Base-by-base conservation (phyloP, 2,329 filamentous ascomycete genomes). In the Erysiphe pulchra region DNA sequence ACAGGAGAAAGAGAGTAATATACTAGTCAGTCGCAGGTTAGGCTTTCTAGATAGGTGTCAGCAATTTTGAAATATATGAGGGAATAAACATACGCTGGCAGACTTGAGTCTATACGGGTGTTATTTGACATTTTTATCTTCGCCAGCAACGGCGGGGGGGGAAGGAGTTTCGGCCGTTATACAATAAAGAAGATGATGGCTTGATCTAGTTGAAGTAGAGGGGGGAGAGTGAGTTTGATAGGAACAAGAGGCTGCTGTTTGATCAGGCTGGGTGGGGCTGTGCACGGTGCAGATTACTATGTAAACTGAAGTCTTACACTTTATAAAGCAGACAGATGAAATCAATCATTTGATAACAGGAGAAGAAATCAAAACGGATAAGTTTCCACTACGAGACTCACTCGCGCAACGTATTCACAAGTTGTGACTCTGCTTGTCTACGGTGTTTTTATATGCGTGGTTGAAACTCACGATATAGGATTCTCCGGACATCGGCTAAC, bases 21-120 rank as follows among this genome's bases (percentile, higher is more conserved):
- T 73, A 94, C 87, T 93, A 57, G 86, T 94, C 55, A 95, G 75
- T 65, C 87, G 77, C 59, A 95, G 69, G 65, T 94, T 95, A 59
- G 83, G 75, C 66, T 79, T 75, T 62, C 79, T 83, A 41, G 46
- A 55, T 49, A 49, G 45, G 45, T 42, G 54, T 55, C 53, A 56
- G 55, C 52, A 37, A 33, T 45, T 6, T n/a, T 14, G 16, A 40
- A 38, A 49, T 45, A 42, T 32, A 51, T 42, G 48, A 45, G 18
- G 44, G 39, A 44, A 34, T 46, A 48, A 42, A 39, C 74, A 64
- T 64, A 78, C 75, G 68, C 63, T 56, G 74, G 70, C 56, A 75
- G 65, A 63, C 72, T 73, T 51, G 71, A 67, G 59, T 76, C 72
- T 62, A 69, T 68, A 54, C 66, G 64, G 49, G 57, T 64, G 42